These are phyloP conservation scores for Hortiboletus rubellus DNA, from an alignment of 1,284 basidiomycete genomes.

Conservation along the genomic window DNA sequence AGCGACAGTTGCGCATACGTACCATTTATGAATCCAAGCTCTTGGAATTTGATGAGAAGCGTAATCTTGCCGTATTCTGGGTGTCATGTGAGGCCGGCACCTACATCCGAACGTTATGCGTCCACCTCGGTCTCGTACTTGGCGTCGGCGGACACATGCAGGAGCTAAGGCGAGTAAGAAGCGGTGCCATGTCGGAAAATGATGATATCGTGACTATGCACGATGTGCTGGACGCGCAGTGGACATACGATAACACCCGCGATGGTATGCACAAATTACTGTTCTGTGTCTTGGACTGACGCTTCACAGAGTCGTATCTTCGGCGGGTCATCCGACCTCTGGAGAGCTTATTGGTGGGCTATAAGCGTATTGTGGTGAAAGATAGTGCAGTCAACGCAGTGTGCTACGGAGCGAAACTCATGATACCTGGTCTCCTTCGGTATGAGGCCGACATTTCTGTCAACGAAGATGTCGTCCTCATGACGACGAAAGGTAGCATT, in stretches of 20 bases:
- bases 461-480: slow-evolving; percentile 97
- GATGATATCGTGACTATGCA: slow-evolving; percentile 99
- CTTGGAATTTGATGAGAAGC: slow-evolving; percentile 97
- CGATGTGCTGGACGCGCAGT: slow-evolving; percentile 98
- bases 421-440: slow-evolving; percentile 98
- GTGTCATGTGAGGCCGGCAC: slow-evolving; percentile 99
- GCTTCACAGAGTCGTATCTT: slow-evolving; percentile 83
- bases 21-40: slow-evolving; percentile 98
- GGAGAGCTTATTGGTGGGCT: slow-evolving; percentile 92
- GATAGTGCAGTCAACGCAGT: slow-evolving; percentile 99
- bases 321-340: slow-evolving; percentile 94
- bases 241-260: slow-evolving; percentile 98
- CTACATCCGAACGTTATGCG: slow-evolving; percentile 97
- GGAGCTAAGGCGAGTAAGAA: slow-evolving; percentile 92
- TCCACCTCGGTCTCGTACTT: slow-evolving; percentile 92
- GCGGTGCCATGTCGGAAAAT: slow-evolving; percentile 95
- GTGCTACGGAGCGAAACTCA: slow-evolving; percentile 99
- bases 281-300: slow-evolving; percentile 7
- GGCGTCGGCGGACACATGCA: slow-evolving; percentile 99
- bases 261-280: slow-evolving; percentile 63
- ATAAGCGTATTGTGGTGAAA: slow-evolving; percentile 99
- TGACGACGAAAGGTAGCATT: slow-evolving; percentile 92
- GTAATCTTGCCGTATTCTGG: slow-evolving; percentile 97
- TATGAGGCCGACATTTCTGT: slow-evolving; percentile 97
- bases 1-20: slow-evolving; percentile 96